Conservation (phyloP, 768 basidiomycete species). For the Suillus lakei region DNA sequence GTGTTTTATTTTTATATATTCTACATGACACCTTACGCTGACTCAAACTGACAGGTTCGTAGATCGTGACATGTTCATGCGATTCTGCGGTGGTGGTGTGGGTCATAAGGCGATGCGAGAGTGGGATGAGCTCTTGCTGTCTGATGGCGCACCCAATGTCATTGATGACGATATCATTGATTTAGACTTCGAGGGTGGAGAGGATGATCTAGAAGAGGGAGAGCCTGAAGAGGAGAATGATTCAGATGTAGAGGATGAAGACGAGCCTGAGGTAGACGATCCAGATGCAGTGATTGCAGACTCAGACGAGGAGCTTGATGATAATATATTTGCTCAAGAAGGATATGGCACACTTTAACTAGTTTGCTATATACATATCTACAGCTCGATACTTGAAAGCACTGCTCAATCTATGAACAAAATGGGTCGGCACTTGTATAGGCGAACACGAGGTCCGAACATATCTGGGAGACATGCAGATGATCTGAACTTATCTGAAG, state of each 20-base stretch:
- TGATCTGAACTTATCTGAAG: no score
- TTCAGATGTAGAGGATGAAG: not conserved
- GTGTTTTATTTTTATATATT: no score
- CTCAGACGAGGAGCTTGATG: slow-evolving; percentile 9
- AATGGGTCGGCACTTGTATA: no score
- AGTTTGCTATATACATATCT: not conserved
- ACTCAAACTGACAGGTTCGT: no score
- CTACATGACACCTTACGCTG: no score
- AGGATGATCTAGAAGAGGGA: not conserved
- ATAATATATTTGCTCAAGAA: not conserved
- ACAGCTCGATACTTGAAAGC: no score
- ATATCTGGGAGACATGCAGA: no score
- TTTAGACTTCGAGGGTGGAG: not conserved
- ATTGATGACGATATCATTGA: no score
- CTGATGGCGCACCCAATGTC: no score
- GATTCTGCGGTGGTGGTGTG: slow-evolving; percentile 32
- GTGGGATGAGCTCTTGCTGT: not conserved
- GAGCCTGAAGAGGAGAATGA: not conserved
- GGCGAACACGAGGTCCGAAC: not conserved
- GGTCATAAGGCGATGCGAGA: slow-evolving; percentile 26
- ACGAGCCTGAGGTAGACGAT: not conserved
- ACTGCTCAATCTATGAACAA: no score
- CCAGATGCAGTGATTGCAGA: not conserved
- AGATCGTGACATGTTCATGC: no score
- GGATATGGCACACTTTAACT: slow-evolving; percentile 6